Percentiles rank a stretch among this genome's conserved stretches.
Evolutionary conservation across 164 flowering plant genomes (phyloP).

Genomic region (Platanus orientalis): DNA sequence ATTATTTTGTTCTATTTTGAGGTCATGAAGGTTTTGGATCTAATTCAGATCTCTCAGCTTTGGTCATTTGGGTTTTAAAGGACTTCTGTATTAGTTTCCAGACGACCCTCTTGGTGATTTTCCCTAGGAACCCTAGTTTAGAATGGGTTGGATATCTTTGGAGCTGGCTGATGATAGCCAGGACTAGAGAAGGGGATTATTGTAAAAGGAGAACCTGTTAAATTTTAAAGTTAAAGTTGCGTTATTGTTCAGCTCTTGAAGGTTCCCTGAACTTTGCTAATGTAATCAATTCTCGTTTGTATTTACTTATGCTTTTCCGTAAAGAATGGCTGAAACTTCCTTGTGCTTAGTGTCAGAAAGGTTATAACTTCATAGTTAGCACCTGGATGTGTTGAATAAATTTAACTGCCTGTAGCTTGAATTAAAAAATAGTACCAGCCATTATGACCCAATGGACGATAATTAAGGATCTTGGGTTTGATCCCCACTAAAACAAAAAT

Average conservation of each 20-base stretch:
- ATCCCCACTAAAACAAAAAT: not conserved
- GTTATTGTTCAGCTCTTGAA: not conserved
- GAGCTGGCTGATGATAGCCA: not conserved
- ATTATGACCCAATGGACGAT: not conserved
- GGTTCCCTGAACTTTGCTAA: not conserved
- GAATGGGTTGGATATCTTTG: not conserved
- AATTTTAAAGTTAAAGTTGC: not conserved
- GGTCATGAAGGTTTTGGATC: not conserved
- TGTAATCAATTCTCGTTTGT: not conserved
- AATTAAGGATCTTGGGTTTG: not conserved
- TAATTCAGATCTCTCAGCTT: constrained; percentile 4
- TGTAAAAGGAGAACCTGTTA: not conserved
- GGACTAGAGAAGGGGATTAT: not conserved
- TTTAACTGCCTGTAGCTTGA: not conserved
- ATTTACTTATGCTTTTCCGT: not conserved
- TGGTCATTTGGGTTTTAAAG: not conserved
- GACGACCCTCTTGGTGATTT: not conserved
- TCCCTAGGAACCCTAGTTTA: not conserved
- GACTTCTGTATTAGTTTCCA: not conserved
- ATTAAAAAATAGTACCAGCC: not conserved
- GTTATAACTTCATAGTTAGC: not conserved
- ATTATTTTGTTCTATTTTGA: not conserved
- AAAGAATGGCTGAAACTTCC: not conserved
- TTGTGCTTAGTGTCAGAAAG: not conserved
- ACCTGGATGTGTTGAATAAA: not conserved